Percentiles rank a stretch among this genome's conserved stretches.
Evolutionary conservation across 352 stramenopile genomes (phyloP).

Genomic region (Phytophthora fragariaefolia): DNA sequence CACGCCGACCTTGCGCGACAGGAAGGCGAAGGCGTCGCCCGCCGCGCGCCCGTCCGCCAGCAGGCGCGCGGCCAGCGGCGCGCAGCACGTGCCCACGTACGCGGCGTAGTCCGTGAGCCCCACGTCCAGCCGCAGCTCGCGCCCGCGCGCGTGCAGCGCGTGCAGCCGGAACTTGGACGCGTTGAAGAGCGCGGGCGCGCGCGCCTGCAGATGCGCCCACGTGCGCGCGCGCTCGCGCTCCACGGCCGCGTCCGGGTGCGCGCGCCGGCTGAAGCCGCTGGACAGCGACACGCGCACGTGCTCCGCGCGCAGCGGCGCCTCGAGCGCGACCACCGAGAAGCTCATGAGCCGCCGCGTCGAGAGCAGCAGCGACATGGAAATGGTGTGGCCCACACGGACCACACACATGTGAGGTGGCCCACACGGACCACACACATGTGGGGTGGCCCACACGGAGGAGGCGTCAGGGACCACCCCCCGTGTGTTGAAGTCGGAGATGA

Average conservation of each 20-base stretch:
- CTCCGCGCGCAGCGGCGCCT: constrained; percentile 29
- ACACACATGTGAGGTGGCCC: too few relatives aligned
- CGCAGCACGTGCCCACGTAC: constrained; percentile 80
- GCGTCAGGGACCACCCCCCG: too few relatives aligned
- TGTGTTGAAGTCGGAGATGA: too few relatives aligned
- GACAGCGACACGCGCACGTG: constrained; percentile 61
- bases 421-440: too few relatives aligned
- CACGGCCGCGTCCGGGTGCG: constrained; percentile 48
- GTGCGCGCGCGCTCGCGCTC: constrained; percentile 48
- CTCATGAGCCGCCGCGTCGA: constrained; percentile 47
- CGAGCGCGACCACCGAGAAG: constrained; percentile 45
- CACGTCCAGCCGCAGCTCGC: constrained; percentile 42
- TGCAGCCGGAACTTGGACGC: constrained; percentile 71
- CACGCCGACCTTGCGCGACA: constrained; percentile 85
- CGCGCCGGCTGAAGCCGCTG: constrained; percentile 42
- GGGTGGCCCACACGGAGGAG: too few relatives aligned
- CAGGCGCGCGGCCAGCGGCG: constrained; percentile 43
- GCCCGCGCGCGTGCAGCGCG: not conserved
- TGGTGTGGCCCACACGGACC: too few relatives aligned
- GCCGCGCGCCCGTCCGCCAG: constrained; percentile 39
- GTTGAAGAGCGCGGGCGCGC: constrained; percentile 72
- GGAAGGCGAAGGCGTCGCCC: constrained; percentile 52
- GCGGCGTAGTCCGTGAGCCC: constrained; percentile 79
- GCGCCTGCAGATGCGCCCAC: constrained; percentile 45
- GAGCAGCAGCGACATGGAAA: constrained; percentile 36